Base-by-base conservation (phyloP, 1,284 basidiomycete genomes). In the Earliella scabrosa region DNA sequence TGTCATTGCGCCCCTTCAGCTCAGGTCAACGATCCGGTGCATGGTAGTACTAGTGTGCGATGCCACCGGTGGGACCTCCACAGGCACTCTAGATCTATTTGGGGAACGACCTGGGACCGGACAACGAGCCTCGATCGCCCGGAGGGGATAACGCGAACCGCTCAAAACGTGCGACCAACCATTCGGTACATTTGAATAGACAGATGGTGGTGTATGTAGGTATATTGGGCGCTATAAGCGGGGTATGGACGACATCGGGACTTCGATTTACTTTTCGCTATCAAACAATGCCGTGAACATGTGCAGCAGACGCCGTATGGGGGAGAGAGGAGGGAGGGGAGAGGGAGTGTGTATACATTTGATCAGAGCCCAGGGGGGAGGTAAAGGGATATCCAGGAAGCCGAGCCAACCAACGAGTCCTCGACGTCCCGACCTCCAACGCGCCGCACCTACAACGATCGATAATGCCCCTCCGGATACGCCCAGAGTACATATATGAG, bases 181-280 rank as follows among this genome's bases (percentile, higher is more conserved):
- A 16, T 26, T 13, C 16, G 3, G 11, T 16, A 27, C 13, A 13
- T 18, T 24, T 34, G 43, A 23, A 40, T 34, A 39, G 21, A 40
- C 43, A 35, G 21, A 34, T 24, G 21, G 35, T 35, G 23, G 36
- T 47, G 29, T 20, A 41, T 36, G 45, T 46, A 47, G 45, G 51
- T 46, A 41, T 52, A 52, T 36, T 32, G 21, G 31, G 13, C 26
- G 21, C 35, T 47, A 45, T 47, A 45, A 23, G 23, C 20, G 21
- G 32, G 52, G 45, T 31, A 54, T 48, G 44, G 21, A 47, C 45
- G 27, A 35, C 32, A 41, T 21, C 23, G 39, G 24, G 6, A 18
- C 35, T n/a, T n/a, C 29, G 40, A 18, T n/a, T 47, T 47, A 27
- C 11, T n/a, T 39, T 54, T 54, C 9, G 38, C 38, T 47, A 48